Conservation (phyloP, 768 basidiomycete species). For the Neoboletus subvelutipes region DNA sequence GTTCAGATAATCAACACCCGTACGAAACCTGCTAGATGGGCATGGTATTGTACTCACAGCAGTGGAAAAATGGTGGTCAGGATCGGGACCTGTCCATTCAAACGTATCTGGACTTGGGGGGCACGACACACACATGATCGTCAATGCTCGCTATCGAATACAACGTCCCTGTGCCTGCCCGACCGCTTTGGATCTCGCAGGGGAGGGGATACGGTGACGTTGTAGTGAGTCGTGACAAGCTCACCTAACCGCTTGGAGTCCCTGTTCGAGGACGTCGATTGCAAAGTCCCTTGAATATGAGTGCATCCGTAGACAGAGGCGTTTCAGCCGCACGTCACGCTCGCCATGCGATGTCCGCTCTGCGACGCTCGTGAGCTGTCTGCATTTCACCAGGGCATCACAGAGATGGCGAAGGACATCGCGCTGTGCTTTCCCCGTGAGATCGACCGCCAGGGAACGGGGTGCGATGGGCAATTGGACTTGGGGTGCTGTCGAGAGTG, state of each 20-base stretch:
- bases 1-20: constrained; percentile 1
- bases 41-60: constrained; percentile 41
- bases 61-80: constrained; percentile 60
- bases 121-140: background rate
- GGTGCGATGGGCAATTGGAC: constrained; percentile 23
- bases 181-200: background rate
- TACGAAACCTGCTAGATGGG: background rate
- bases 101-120: constrained; percentile 45
- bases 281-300: constrained; percentile 36
- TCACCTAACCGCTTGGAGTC: constrained; percentile 39
- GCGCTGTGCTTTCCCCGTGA: constrained; percentile 31
- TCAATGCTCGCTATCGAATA: background rate
- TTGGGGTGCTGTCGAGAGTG: background rate
- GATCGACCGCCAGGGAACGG: constrained; percentile 27
- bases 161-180: background rate
- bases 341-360: background rate
- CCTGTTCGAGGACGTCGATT: constrained; percentile 31
- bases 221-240: constrained; percentile 5
- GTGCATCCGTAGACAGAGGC: constrained; percentile 39
- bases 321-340: constrained; percentile 24
- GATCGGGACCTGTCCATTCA: constrained; percentile 60
- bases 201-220: background rate
- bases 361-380: constrained; percentile 1
- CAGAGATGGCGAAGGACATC: constrained; percentile 29
- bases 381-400: constrained; percentile 28